phyloP scores from a whole-genome alignment of 148 eudicot species.

The Linanthus parryae region DNA sequence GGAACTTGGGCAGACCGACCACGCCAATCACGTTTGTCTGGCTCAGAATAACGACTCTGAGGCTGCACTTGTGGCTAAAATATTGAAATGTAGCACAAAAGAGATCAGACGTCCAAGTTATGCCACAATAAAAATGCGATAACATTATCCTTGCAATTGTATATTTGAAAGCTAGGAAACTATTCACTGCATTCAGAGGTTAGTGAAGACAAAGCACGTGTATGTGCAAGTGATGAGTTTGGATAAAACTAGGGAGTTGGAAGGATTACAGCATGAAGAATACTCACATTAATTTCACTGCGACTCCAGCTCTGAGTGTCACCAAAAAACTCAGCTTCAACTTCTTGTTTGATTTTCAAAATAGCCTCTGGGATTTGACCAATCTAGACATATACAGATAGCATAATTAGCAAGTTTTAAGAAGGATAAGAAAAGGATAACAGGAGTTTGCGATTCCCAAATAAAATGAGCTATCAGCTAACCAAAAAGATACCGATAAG shows the following conservation, averaged over 20 bases:
- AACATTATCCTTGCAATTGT: too few relatives aligned
- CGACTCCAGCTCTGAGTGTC: constrained; percentile 73
- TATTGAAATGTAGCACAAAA: neutral
- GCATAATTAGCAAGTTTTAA: too few relatives aligned
- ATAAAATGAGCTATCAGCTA: too few relatives aligned
- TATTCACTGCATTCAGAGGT: too few relatives aligned
- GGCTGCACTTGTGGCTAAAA: constrained; percentile 40
- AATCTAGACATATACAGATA: constrained; percentile 39
- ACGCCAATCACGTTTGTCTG: constrained; percentile 92
- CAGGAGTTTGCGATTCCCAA: too few relatives aligned
- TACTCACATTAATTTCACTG: constrained; percentile 62
- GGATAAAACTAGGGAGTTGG: too few relatives aligned
- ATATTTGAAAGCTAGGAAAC: too few relatives aligned
- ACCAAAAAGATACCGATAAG: too few relatives aligned
- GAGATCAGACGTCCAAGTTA: neutral
- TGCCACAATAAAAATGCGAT: too few relatives aligned
- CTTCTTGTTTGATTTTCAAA: constrained; percentile 62
- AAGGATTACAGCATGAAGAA: neutral
- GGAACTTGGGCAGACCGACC: constrained; percentile 51
- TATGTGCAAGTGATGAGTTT: too few relatives aligned
- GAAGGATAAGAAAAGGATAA: too few relatives aligned
- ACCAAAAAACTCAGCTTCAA: constrained; percentile 68
- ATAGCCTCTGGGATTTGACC: constrained; percentile 54
- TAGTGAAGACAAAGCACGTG: too few relatives aligned
- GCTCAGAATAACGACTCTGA: constrained; percentile 66